Evolutionary conservation across 495 filamentous ascomycete genomes (phyloP), one percentile per base, ranked within the genome.

Genomic region (Penicillium argentinense): DNA sequence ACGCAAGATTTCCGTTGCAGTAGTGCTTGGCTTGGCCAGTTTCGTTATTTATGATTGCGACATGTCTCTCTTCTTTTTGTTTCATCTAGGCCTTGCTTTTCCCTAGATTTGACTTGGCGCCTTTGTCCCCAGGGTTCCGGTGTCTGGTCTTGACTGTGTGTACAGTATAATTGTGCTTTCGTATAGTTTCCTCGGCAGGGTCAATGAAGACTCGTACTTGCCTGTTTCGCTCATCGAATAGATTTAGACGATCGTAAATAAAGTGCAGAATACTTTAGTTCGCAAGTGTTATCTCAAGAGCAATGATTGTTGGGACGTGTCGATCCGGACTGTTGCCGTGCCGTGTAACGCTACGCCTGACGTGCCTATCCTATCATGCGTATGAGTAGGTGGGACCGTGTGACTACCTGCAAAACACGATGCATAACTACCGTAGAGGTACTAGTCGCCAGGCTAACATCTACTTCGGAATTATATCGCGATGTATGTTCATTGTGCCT

Each of bases 1-100:
- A 57, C 44, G 47, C 57, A 60, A 44, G 52, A 38, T n/a, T n/a
- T n/a, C n/a, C n/a, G n/a, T n/a, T 48, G 45, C 51, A 39, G 44
- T 40, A 40, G 33, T 52, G 53, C 56, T 49, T 59, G 40, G 52
- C 26, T 45, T 43, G 45, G 25, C 43, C 38, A 32, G 17, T 36
- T 11, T 51, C 25, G 18, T n/a, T 51, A 22, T 32, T 24, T 46
- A 29, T 22, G 13, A 16, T 54, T 47, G 53, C 16, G 12, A 27
- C 47, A 24, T 25, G 17, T 27, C 5, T 36, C 23, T 45, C 33
- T 19, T 44, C 28, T 17, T 44, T 30, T 32, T 33, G 12, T 46
- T 40, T 42, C 41, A 43, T 42, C 22, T 37, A 27, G 37, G 41
- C 24, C 36, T 39, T 36, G 42, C 37, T 37, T 41, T 37, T 42